Evolutionary conservation across 192 early-diverging fungal genomes (phyloP).

Genomic region (Entophlyctis helioformis): DNA sequence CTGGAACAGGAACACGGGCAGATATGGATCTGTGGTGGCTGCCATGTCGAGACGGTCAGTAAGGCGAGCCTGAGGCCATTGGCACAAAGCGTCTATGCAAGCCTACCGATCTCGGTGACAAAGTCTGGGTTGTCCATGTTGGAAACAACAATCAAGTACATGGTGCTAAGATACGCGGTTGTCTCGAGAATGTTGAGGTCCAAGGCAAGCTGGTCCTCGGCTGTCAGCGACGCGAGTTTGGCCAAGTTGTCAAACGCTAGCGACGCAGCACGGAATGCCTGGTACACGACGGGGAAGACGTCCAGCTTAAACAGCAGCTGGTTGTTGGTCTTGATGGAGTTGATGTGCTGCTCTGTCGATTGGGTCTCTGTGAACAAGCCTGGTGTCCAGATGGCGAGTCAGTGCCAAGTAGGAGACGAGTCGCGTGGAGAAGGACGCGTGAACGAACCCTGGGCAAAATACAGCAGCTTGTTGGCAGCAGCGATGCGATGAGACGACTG

Average conservation of each 20-base stretch:
- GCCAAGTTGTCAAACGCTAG: slow-evolving; percentile 31
- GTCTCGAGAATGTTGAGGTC: slow-evolving; percentile 30
- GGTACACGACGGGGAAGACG: slow-evolving; percentile 42
- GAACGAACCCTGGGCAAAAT: slow-evolving; percentile 52
- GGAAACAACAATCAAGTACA: slow-evolving; percentile 51
- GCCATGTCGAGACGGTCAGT: no score
- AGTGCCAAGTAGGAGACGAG: not conserved
- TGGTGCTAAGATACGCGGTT: slow-evolving; percentile 39
- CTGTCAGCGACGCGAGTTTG: not conserved
- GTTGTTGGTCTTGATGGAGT: slow-evolving; percentile 45
- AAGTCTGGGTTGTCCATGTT: slow-evolving; percentile 35
- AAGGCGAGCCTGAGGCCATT: no score
- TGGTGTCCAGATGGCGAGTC: not conserved
- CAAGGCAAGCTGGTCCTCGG: slow-evolving; percentile 17
- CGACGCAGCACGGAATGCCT: slow-evolving; percentile 44
- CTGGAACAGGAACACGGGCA: slow-evolving; percentile 53
- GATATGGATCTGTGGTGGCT: not conserved
- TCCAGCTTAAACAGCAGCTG: slow-evolving; percentile 40
- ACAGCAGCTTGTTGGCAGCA: slow-evolving; percentile 45
- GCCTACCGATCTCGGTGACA: slow-evolving; percentile 35
- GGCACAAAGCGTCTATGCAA: not conserved
- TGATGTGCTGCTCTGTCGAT: slow-evolving; percentile 28
- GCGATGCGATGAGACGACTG: slow-evolving; percentile 27
- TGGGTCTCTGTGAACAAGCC: slow-evolving; percentile 21
- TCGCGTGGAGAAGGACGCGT: not conserved